Evolutionary conservation across 805 yeast genomes (phyloP), one percentile per base, ranked within the genome.

Genomic region (Zygotorulaspora sp.): DNA sequence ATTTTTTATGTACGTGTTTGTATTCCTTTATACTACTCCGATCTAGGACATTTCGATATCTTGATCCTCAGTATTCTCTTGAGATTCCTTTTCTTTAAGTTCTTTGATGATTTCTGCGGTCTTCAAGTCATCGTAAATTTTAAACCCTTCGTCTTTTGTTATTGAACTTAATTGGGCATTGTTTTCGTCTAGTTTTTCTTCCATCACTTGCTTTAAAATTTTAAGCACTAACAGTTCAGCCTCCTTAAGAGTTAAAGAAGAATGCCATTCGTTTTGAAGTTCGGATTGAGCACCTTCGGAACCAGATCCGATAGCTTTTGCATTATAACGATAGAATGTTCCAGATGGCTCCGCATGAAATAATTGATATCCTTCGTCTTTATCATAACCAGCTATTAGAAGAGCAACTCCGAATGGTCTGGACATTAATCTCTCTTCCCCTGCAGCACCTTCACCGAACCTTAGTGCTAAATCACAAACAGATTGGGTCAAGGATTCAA

Each of bases 341-440:
- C 99, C 99, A 10, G 96, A 85, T 26, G 99, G 98, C 66, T 92
- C 99, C n/a, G 97, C 96, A 62, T 92, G 97, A 62, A 85, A 85
- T 52, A 92, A 74, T 64, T 92, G 98, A 32, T 96, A 96, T 1
- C 98, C 98, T 56, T 86, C 81, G 52, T 86, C 94, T 44, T 78
- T 72, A 67, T 92, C 98, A 52, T 80, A 74, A 35, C 99, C 99
- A 4, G 97, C 98, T 57, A 92, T 83, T 55, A 92, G 74, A 49
- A 92, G 68, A 1, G 99, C 99, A 34, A 92, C 99, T 60, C 99
- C 99, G 63, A 92, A 92, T 9, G 99, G 99, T 68, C 99, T 80
- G 3, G 96, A 87, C 99, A 92, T 70, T 32, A 67, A 49, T 61
- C 94, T 76, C 63, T 90, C 90, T 60, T 92, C 97, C 41, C 96